Evolutionary conservation across 225 moss, liverwort and hornwort genomes (phyloP).

Genomic region (Marchantia paleacea): DNA sequence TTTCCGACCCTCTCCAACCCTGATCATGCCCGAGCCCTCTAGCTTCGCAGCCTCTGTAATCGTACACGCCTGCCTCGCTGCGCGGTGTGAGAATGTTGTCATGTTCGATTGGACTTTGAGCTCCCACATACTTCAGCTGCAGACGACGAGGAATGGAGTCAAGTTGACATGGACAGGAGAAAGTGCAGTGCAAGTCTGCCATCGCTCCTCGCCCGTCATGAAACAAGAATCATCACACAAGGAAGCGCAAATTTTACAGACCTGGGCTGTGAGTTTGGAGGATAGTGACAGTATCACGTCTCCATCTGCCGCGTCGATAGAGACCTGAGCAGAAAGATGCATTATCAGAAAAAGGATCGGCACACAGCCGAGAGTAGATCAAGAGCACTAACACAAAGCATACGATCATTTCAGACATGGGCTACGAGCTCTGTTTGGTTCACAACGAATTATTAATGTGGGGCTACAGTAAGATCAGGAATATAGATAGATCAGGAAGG

Average conservation of each 20-base stretch:
- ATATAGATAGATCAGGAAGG: no score
- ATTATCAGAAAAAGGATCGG: neutral
- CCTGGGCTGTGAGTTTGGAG: constrained; percentile 63
- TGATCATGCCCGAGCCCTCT: constrained; percentile 32
- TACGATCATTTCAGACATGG: no score
- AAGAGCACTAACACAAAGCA: neutral
- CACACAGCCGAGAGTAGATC: neutral
- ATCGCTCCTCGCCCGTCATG: neutral
- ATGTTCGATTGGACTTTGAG: constrained; percentile 42
- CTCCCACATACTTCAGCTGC: constrained; percentile 58
- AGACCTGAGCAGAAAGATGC: constrained; percentile 38
- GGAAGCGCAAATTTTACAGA: neutral
- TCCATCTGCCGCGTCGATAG: constrained; percentile 66
- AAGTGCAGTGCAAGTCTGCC: neutral
- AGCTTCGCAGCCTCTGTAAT: constrained; percentile 48
- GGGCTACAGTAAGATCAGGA: neutral
- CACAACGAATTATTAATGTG: neutral
- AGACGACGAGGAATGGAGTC: neutral
- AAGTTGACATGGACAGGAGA: neutral
- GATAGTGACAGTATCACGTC: constrained; percentile 63
- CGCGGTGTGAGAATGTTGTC: constrained; percentile 45
- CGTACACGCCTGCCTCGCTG: constrained; percentile 51
- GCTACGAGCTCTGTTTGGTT: no score
- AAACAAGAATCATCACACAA: neutral
- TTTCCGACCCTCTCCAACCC: constrained; percentile 46